Conservation (phyloP, 441 rosid genomes). For the Biscutella auriculata region DNA sequence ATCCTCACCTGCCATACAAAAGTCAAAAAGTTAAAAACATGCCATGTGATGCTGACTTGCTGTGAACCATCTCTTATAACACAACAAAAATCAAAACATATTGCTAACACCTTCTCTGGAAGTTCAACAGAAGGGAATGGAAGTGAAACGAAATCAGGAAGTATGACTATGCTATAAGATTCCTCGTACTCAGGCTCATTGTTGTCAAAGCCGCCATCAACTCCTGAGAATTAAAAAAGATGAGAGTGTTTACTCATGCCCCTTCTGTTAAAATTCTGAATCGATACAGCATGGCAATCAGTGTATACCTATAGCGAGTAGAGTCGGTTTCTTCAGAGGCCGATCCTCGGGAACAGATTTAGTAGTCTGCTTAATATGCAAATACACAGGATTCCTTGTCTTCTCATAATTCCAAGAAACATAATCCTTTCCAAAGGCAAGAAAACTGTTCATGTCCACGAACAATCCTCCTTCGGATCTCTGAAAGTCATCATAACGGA, state of each 20-base stretch:
- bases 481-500: slow-evolving; percentile 32
- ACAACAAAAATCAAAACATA: neutral
- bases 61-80: neutral
- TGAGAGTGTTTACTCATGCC: neutral
- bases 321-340: slow-evolving; percentile 77
- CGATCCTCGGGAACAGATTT: slow-evolving; percentile 73
- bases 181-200: slow-evolving; percentile 76
- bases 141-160: slow-evolving; percentile 64
- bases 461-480: slow-evolving; percentile 85
- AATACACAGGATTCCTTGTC: slow-evolving; percentile 76
- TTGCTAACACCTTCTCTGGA: slow-evolving; percentile 74
- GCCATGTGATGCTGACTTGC: neutral
- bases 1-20: slow-evolving; percentile 56
- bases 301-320: slow-evolving; percentile 72
- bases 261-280: neutral
- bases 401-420: slow-evolving; percentile 83
- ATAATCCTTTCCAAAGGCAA: slow-evolving; percentile 82
- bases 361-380: slow-evolving; percentile 64
- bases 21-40: neutral
- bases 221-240: slow-evolving; percentile 34
- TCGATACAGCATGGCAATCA: neutral
- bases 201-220: slow-evolving; percentile 90
- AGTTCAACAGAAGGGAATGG: slow-evolving; percentile 86
- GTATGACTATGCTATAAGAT: slow-evolving; percentile 47
- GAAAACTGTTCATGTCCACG: slow-evolving; percentile 73